Evolutionary conservation across 495 filamentous ascomycete species (phyloP).

Genomic region (Penicillium nucicola): DNA sequence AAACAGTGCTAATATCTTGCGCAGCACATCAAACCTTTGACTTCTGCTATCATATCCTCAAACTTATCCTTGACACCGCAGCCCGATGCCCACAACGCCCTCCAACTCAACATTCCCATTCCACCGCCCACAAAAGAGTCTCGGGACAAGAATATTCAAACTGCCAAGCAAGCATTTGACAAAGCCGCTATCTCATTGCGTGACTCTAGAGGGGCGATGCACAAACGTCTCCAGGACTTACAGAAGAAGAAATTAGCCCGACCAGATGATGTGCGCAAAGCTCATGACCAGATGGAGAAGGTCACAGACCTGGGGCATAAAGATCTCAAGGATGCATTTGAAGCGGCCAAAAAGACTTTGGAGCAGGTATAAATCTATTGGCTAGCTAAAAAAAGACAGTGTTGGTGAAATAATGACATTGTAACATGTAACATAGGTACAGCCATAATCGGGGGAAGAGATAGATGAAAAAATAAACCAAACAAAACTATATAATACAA

Average conservation of each 20-base stretch:
- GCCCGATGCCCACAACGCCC: slow-evolving; percentile 60
- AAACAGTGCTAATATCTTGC: slow-evolving; percentile 7
- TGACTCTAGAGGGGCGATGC: slow-evolving; percentile 54
- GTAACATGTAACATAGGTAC: slow-evolving; percentile 27
- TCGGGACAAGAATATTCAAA: slow-evolving; percentile 48
- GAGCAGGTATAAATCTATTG: slow-evolving; percentile 33
- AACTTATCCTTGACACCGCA: slow-evolving; percentile 72
- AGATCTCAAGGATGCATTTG: slow-evolving; percentile 66
- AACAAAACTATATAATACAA: slow-evolving; percentile 28
- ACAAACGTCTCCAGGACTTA: slow-evolving; percentile 63
- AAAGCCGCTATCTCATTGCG: slow-evolving; percentile 50
- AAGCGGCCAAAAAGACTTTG: slow-evolving; percentile 58
- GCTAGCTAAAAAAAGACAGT: not conserved
- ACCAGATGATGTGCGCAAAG: slow-evolving; percentile 66
- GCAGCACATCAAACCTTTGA: slow-evolving; percentile 67
- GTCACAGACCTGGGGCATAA: slow-evolving; percentile 64
- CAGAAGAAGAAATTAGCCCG: slow-evolving; percentile 52
- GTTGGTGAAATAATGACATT: slow-evolving; percentile 16
- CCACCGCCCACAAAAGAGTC: slow-evolving; percentile 66
- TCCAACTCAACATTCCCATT: slow-evolving; percentile 69
- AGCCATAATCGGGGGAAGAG: slow-evolving; percentile 6
- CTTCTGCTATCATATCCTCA: slow-evolving; percentile 65
- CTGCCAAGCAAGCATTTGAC: slow-evolving; percentile 60
- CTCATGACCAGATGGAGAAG: slow-evolving; percentile 70
- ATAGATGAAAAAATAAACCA: slow-evolving; percentile 5